A percentile compares a stretch with the other conserved stretches of the same genome.
These are phyloP conservation scores for Wickerhamiella spandovensis DNA, from an alignment of 805 yeast species.

Conservation along the genomic window DNA sequence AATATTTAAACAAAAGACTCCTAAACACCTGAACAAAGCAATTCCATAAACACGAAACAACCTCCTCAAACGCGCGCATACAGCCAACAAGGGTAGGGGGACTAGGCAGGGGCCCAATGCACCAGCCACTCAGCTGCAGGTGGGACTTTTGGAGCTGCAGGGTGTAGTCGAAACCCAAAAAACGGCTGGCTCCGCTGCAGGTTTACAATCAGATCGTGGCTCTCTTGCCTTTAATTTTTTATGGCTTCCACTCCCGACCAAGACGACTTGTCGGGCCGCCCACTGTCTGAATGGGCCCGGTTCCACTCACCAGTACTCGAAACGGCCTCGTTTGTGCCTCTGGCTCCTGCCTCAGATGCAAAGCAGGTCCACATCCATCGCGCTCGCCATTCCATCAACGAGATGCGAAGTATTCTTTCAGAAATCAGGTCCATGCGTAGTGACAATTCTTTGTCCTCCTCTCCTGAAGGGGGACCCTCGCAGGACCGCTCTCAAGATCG, in stretches of 20 bases:
- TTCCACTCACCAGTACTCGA: slow-evolving; percentile 9
- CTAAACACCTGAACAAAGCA: no score
- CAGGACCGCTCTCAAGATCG: no score
- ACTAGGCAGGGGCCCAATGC: background rate
- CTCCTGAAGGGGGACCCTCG: no score
- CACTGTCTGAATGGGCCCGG: background rate
- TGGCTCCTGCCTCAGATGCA: slow-evolving; percentile 9
- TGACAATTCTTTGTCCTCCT: slow-evolving; percentile 1
- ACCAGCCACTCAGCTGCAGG: background rate
- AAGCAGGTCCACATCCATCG: slow-evolving; percentile 14
- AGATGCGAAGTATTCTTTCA: slow-evolving; percentile 11
- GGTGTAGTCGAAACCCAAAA: background rate
- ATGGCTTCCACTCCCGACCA: background rate
- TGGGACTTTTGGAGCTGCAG: background rate
- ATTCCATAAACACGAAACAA: no score
- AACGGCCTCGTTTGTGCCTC: slow-evolving; percentile 14
- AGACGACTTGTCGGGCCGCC: background rate
- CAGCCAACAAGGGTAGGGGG: background rate
- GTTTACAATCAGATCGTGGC: background rate
- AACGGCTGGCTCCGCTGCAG: background rate
- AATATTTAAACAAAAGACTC: no score
- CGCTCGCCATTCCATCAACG: slow-evolving; percentile 14
- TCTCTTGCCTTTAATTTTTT: background rate
- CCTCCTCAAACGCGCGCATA: no score
- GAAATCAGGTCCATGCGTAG: slow-evolving; percentile 11